Evolutionary conservation across 441 rosid species (phyloP).

Genomic region (Eruca vesicaria): DNA sequence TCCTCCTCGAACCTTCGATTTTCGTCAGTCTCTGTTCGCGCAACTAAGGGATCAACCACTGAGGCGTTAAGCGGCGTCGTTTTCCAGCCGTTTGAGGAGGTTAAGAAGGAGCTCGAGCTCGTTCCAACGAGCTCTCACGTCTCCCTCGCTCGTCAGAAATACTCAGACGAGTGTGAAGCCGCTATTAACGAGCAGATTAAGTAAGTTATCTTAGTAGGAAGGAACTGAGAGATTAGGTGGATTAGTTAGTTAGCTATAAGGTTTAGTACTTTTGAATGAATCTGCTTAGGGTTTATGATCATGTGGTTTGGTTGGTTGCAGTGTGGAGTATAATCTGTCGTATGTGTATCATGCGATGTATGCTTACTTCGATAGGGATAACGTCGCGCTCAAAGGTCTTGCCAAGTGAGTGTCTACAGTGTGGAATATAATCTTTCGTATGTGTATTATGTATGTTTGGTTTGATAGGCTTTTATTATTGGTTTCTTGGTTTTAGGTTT

Average conservation of each 20-base stretch:
- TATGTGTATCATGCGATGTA: conserved; percentile 67
- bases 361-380: conserved; percentile 70
- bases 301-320: conserved; percentile 10
- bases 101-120: conserved; percentile 51
- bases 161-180: conserved; percentile 40
- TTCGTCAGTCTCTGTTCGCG: conserved; percentile 20
- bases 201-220: conserved; percentile 28
- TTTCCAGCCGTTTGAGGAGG: conserved; percentile 47
- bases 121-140: conserved; percentile 40
- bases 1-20: too few relatives aligned
- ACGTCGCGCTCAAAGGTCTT: conserved; percentile 62
- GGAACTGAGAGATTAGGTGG: background rate
- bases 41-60: conserved; percentile 18
- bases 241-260: conserved; percentile 16
- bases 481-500: conserved; percentile 37
- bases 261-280: background rate
- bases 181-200: conserved; percentile 59
- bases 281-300: background rate
- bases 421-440: background rate
- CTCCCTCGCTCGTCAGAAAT: conserved; percentile 51
- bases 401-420: conserved; percentile 47
- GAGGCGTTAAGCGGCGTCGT: conserved; percentile 29
- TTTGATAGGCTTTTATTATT: background rate
- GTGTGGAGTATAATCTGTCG: conserved; percentile 70
- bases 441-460: background rate